Base-by-base conservation (phyloP, 805 yeast genomes). In the Babjeviella inositovora region DNA sequence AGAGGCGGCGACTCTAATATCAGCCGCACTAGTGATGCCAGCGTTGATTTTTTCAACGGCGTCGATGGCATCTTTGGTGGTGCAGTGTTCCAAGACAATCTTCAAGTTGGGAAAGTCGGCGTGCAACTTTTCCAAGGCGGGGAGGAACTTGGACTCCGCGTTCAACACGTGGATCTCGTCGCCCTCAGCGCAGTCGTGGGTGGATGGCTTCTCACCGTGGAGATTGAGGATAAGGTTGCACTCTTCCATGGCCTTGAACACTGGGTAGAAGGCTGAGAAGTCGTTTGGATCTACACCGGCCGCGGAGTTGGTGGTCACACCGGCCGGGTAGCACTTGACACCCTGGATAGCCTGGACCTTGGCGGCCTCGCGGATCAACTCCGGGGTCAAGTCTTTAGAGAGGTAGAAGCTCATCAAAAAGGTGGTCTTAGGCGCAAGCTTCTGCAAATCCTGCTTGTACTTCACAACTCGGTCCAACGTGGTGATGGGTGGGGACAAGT, bases 271-370 rank as follows among this genome's bases (percentile, higher is more conserved):
- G 5, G 63, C 70, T 22, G 75, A 65, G 49, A 90, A 90, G 39
- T 87, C 93, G 37, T 84, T 81, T 13, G 92, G 92, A 45, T 79
- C 90, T 13, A 90, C 95, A 23, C 98, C 98, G 3, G 74, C 79
- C 23, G 65, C 49, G 7, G 95, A 82, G 53, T 90, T 90, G 18
- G 99, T 90, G n/a, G 99, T 90, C 15, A 90, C 99, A 21, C 99
- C 99, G 2, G 97, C 96, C 19, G 99, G 99, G 46, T 90, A 90
- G 45, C 94, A 84, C 47, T 90, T 90, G 34, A 90, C 81, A 27
- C 99, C 99, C 15, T 70, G 59, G 26, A 87, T 70, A 18, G 69
- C 70, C 2, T 72, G 72, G 10, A 50, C 38, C 26, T 57, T 42
- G 6, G 85, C 92, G 17, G 96, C 97, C 31, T 69, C 64, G 25